Evolutionary conservation across 805 yeast species (phyloP), one percentile per base, ranked within the genome.

Genomic region (Brettanomyces sp.): DNA sequence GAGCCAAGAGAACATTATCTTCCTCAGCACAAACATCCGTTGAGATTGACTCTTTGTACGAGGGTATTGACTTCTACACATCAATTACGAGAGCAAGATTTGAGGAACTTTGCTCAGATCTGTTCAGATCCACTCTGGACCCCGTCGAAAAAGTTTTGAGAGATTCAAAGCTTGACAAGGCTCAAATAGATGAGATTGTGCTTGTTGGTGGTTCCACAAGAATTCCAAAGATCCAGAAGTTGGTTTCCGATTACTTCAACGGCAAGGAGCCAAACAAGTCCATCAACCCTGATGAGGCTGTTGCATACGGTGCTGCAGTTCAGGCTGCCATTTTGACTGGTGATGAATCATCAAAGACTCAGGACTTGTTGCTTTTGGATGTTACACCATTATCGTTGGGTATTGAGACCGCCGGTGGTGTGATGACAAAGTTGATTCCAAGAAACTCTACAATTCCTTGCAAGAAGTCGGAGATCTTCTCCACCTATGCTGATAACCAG

Each of bases 341-440:
- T 74, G 96, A 89, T 73, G 82, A 90, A 57, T 87, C 96, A 36
- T 81, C 95, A 50, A 87, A 88, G 51, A 89, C 96, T 52, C 96
- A 89, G 76, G 96, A 89, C 69, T 75, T 89, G 68, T 76, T 90
- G 65, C 78, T 90, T 64, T 79, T 90, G 67, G 98, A 90, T 79
- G 97, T 90, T 66, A 93, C 96, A 62, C 97, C 97, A 70, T 79
- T 90, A 67, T 90, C 97, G 46, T 70, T 89, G 60, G 98, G 98
- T 82, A 89, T 90, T 72, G 97, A 90, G 77, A 90, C 96, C 57
- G 96, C 96, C 63, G 97, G 98, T 78, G 97, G 97, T 81, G 90
- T 89, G 73, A 89, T 90, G 95, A 90, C 96, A 69, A 87, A 87
- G 75, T 82, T 90, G 73, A 90, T 91, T 63, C 96, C 96, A 76